These are phyloP conservation scores for Poa pratensis DNA, from an alignment of 176 grass and related monocot species.

Conservation along the genomic window DNA sequence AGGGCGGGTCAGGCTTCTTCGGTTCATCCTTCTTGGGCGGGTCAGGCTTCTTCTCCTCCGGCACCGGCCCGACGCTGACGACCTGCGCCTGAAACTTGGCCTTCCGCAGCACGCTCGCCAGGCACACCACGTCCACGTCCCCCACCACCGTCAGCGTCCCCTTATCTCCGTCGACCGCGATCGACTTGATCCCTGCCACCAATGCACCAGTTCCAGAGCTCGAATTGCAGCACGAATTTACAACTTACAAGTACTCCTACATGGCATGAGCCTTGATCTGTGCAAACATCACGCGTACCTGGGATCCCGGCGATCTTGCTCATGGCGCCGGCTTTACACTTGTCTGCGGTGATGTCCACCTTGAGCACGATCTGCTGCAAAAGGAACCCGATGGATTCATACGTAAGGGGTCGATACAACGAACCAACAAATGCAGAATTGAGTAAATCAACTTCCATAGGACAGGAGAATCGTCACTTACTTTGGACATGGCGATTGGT, in stretches of 20 bases:
- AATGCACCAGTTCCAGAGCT: not conserved
- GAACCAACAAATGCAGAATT: not conserved
- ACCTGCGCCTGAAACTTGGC: conserved; percentile 38
- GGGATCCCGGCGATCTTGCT: conserved; percentile 41
- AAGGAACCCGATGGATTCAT: not conserved
- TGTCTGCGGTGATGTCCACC: conserved; percentile 46
- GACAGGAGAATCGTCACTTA: not conserved
- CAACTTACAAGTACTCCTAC: not conserved
- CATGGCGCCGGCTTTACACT: conserved; percentile 59
- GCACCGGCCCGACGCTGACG: conserved; percentile 64
- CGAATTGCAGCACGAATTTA: not conserved
- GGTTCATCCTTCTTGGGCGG: conserved; percentile 42
- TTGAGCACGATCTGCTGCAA: conserved; percentile 81
- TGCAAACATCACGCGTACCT: conserved; percentile 40
- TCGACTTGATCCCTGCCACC: conserved; percentile 60
- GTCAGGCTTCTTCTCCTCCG: conserved; percentile 51
- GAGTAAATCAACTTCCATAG: not conserved
- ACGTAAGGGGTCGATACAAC: not conserved
- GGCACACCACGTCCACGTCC: conserved; percentile 54
- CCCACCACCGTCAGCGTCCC: conserved; percentile 65
- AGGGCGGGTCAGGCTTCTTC: conserved; percentile 30
- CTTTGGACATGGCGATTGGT: conserved; percentile 38
- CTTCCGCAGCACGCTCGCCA: conserved; percentile 56
- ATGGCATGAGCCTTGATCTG: not conserved
- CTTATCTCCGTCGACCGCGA: conserved; percentile 62